These are phyloP conservation scores for Leishmania mexicana DNA, from an alignment of 208 protist species.

Conservation along the genomic window DNA sequence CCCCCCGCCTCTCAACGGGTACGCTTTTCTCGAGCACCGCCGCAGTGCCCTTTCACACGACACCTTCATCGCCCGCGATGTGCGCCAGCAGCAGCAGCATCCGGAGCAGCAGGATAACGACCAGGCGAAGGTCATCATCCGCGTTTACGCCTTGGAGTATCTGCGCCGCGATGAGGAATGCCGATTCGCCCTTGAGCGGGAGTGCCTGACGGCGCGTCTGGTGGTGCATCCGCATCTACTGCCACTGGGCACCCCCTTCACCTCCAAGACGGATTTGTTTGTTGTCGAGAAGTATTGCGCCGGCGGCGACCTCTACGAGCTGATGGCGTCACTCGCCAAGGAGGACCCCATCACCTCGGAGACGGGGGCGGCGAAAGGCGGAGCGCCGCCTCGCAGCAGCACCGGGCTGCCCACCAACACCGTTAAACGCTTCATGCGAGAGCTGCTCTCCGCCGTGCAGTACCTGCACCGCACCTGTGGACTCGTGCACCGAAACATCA, in stretches of 20 bases:
- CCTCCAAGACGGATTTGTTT: conserved; percentile 61
- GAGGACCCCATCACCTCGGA: background rate
- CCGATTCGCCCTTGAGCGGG: conserved; percentile 63
- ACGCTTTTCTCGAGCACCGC: conserved; percentile 51
- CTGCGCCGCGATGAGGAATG: conserved; percentile 47
- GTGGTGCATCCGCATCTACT: conserved; percentile 57
- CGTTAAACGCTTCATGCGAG: conserved; percentile 40
- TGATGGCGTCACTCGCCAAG: conserved; percentile 35
- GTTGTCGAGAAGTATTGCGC: conserved; percentile 57
- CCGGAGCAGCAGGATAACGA: background rate
- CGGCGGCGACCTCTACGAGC: conserved; percentile 63
- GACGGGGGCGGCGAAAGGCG: background rate
- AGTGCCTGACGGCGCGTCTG: conserved; percentile 42
- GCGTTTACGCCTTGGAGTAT: conserved; percentile 66
- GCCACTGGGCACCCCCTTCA: conserved; percentile 37
- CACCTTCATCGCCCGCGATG: conserved; percentile 47
- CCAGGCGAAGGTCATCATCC: conserved; percentile 49
- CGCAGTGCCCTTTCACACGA: conserved; percentile 58
- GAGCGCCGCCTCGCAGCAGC: background rate
- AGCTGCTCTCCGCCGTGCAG: conserved; percentile 56
- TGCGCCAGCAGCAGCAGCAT: background rate
- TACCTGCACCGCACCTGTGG: conserved; percentile 62
- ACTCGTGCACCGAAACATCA: conserved; percentile 78
- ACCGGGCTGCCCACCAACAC: conserved; percentile 27
- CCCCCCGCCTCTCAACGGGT: conserved; percentile 50